These are phyloP conservation scores for Trypanosoma melophagium DNA, from an alignment of 208 protist species.

Conservation along the genomic window DNA sequence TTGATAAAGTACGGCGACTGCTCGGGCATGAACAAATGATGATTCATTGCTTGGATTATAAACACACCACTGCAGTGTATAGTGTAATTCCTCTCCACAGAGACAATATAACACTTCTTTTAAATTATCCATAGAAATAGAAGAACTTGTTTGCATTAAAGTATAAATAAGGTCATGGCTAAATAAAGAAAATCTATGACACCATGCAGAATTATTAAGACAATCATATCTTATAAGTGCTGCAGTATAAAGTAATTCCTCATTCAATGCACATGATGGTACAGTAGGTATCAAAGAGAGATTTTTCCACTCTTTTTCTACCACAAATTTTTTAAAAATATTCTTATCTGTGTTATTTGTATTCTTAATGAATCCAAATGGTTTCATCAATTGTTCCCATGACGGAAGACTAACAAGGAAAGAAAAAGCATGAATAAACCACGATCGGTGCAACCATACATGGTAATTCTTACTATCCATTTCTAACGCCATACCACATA, in stretches of 20 bases:
- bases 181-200: constrained; percentile 66
- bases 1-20: constrained; percentile 50
- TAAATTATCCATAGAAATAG: background rate
- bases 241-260: constrained; percentile 60
- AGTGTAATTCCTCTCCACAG: constrained; percentile 60
- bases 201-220: constrained; percentile 86
- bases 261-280: constrained; percentile 40
- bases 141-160: constrained; percentile 23
- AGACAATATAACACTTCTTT: constrained; percentile 26
- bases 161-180: constrained; percentile 39
- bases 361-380: constrained; percentile 1
- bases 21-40: constrained; percentile 58
- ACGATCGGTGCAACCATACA: constrained; percentile 73
- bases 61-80: constrained; percentile 58
- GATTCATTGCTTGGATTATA: constrained; percentile 76
- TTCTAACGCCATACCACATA: constrained; percentile 38
- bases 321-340: constrained; percentile 12
- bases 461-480: constrained; percentile 85
- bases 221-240: constrained; percentile 51
- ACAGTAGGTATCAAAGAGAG: constrained; percentile 15
- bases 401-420: constrained; percentile 58
- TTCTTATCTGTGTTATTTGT: background rate
- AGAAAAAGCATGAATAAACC: constrained; percentile 63
- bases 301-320: constrained; percentile 22
- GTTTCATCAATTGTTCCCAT: constrained; percentile 19